A percentile compares a stretch with the other conserved stretches of the same genome.
These are phyloP conservation scores for Hanseniaspora lachancei DNA, from an alignment of 805 yeast genomes.

Conservation along the genomic window DNA sequence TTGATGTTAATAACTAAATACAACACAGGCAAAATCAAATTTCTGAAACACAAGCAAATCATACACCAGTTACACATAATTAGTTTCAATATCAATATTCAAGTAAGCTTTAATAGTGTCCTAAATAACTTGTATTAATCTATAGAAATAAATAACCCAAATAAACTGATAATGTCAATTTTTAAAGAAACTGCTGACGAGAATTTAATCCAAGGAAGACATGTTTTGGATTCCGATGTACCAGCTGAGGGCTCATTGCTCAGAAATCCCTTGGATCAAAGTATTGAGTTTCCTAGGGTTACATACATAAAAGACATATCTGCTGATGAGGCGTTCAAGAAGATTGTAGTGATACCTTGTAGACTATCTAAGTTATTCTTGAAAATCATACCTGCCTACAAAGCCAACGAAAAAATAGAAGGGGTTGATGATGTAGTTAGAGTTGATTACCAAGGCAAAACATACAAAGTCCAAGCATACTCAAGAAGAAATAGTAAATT, in stretches of 20 bases:
- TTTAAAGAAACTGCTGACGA: constrained; percentile 7
- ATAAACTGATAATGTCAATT: background rate
- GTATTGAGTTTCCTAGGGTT: background rate
- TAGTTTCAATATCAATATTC: too few relatives aligned
- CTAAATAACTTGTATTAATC: too few relatives aligned
- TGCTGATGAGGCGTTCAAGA: constrained; percentile 1
- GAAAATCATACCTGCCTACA: background rate
- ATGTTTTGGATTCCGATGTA: background rate
- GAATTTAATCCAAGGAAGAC: constrained; percentile 4
- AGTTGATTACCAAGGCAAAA: background rate
- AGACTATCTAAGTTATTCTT: background rate
- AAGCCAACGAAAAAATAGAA: background rate
- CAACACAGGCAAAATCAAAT: too few relatives aligned
- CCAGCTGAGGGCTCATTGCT: background rate
- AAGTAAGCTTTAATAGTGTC: too few relatives aligned
- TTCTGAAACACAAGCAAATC: too few relatives aligned
- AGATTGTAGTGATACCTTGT: constrained; percentile 1
- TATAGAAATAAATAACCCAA: background rate
- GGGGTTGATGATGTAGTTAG: background rate
- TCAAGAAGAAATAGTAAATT: constrained; percentile 1
- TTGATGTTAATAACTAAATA: too few relatives aligned
- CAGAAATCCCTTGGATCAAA: background rate
- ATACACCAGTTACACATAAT: background rate
- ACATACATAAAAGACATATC: background rate
- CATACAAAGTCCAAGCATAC: background rate